A percentile compares a stretch with the other conserved stretches of the same genome.
Evolutionary conservation across 345 rosid genomes (phyloP).

Genomic region (Adansonia digitata): DNA sequence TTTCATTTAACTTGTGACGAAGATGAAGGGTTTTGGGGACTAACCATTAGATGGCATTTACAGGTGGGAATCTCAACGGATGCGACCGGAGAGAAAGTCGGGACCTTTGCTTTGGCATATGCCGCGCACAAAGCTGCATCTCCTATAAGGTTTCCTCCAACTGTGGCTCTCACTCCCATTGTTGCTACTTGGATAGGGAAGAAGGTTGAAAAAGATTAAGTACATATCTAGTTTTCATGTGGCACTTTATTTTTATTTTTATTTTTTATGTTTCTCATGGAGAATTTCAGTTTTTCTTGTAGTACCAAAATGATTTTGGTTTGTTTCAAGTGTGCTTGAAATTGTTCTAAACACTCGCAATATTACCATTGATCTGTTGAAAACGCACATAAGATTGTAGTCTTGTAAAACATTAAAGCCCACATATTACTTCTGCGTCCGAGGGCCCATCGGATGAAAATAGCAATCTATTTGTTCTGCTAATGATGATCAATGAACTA

Average conservation of each 20-base stretch:
- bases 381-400: not conserved
- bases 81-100: constrained; percentile 72
- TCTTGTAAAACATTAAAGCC: not conserved
- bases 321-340: not conserved
- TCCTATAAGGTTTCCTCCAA: constrained; percentile 87
- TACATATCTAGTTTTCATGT: not conserved
- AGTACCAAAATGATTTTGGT: not conserved
- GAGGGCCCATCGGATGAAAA: not conserved
- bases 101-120: constrained; percentile 78
- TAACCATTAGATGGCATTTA: not conserved
- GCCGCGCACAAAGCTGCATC: constrained; percentile 97
- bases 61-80: constrained; percentile 73
- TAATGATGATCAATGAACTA: not conserved
- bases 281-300: not conserved
- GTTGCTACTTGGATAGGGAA: constrained; percentile 88
- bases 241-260: no score
- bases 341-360: not conserved
- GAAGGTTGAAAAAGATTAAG: constrained; percentile 52
- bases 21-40: not conserved
- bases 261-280: not conserved
- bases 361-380: not conserved
- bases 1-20: constrained; percentile 7
- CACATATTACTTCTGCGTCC: not conserved
- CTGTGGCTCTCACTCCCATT: constrained; percentile 80
- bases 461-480: not conserved